phyloP scores from a whole-genome alignment of 306 rosid species.

The Clitoria ternatea region DNA sequence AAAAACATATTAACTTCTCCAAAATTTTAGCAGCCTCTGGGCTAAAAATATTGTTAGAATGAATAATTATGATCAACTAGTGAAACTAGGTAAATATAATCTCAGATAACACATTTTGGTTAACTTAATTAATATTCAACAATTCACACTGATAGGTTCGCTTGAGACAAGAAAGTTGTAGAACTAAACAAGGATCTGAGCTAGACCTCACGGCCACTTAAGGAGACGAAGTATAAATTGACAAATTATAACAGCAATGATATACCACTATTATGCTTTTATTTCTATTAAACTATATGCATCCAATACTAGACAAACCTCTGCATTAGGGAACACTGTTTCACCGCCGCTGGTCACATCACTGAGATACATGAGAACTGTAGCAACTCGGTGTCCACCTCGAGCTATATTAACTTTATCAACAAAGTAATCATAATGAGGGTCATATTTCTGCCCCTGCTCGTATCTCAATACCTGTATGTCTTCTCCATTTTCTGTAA shows the following conservation, averaged over 20 bases:
- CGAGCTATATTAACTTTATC: conserved; percentile 89
- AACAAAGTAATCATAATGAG: conserved; percentile 80
- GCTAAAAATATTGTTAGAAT: not conserved
- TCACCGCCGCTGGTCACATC: conserved; percentile 86
- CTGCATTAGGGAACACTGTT: conserved; percentile 88
- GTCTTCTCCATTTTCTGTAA: conserved; percentile 94
- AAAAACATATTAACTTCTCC: not conserved
- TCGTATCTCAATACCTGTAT: conserved; percentile 94
- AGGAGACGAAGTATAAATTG: not conserved
- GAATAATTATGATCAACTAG: conserved; percentile 5
- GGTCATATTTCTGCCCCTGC: conserved; percentile 90
- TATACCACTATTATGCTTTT: not conserved
- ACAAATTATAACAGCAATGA: not conserved
- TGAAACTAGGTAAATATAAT: not conserved
- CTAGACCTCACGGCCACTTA: not conserved
- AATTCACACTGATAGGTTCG: not conserved
- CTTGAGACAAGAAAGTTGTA: not conserved
- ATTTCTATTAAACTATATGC: not conserved
- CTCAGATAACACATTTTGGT: not conserved
- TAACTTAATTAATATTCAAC: conserved; percentile 4
- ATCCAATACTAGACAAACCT: conserved; percentile 57
- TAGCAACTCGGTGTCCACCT: conserved; percentile 91
- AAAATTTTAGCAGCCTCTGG: not conserved
- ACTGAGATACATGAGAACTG: conserved; percentile 92
- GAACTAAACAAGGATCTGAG: not conserved